Base-by-base conservation (phyloP, 2,329 filamentous ascomycete species). In the Aspergillus unguis region DNA sequence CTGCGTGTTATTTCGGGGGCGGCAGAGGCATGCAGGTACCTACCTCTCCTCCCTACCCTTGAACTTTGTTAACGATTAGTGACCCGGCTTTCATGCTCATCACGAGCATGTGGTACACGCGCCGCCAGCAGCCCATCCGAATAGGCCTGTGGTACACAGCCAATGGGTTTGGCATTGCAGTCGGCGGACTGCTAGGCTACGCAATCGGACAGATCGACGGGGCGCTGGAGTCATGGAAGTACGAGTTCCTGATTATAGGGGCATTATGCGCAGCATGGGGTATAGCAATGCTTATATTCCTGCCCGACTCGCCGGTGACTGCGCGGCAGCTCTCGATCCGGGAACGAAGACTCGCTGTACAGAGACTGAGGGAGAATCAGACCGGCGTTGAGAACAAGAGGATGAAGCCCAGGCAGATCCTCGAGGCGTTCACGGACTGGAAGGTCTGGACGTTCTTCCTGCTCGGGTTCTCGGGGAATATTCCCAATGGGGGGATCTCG, bases 101-200 rank as follows among this genome's bases (percentile, higher is more conserved):
- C 33, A 86, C 83, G 0, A 77, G 77, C 4, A 85, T 85, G 82
- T 87, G 82, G 78, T 83, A 85, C 59, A 85, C 83, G 1, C 75
- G 83, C 7, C 73, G 76, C 3, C 81, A 87, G 60, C 84, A 87
- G 59, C 83, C 84, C 0, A 72, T 81, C 2, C 74, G 83, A 0
- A 83, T 85, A 44, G 80, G 80, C 1, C 69, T 80, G 0, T 85
- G 81, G 81, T 85, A 81, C 61, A 76, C 77, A 0, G 81, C 80
- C 29, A 84, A 84, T 43, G 83, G 83, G 0, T 65, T 83, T 5
- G 82, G 80, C 1, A 82, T 84, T 32, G 81, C 82, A 0, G 74
- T 83, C 0, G 82, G 82, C 43, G 81, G 81, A 0, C 61, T 82
- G 2, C 65, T 83, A 0, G 79, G 80, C 0, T 85, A 82, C 51